Base-by-base conservation (phyloP, 768 basidiomycete genomes). In the Lyophyllum shimeji region DNA sequence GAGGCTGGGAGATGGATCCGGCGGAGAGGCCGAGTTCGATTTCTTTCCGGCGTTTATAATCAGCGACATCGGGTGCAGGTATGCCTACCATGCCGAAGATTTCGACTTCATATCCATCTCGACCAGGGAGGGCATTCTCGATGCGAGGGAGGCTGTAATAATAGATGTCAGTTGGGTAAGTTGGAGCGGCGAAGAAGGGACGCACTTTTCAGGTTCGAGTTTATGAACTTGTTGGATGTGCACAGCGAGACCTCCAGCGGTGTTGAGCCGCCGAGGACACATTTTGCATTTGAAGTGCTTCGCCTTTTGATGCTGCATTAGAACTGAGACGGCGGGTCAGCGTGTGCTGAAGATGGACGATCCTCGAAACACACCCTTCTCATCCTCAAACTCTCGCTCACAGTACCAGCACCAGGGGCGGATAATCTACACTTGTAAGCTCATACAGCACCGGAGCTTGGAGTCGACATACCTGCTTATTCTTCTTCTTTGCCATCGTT, bases 41-140 rank as follows among this genome's bases (percentile, higher is more conserved):
- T 70, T 96, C 95, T 68, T 97, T 97, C 60, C 92, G 87, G 50
- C 93, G 89, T 68, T 93, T 96, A 81, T 95, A 98, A 71, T 95
- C 96, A 12, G 92, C 94, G 18, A 96, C 83, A 70, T 96, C 95
- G 31, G 93, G 91, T 3, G 88, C 89, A 7, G 95, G 95, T 48
- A 98, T 94, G 52, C 96, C 97, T 69, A 97, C 96, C 97, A 99
- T 98, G 21, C 97, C 97, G 61, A 98, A 98, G 46, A 99, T 98
- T 74, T 99, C 97, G 34, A 99, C 89, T 69, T 98, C 96, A 64
- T 98, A 98, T 1, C 95, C 94, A 72, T 98, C 96, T 31, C 97
- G 86, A 25, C 95, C 96, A 8, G 96, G 94, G 2, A 99, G 77
- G 0, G 96, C 95, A 68, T 98, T 98, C 53, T 97, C 95, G 23